Percentiles rank a stretch among this genome's conserved stretches.
Evolutionary conservation across 306 rosid species (phyloP).

Genomic region (Lathyrus aphaca): DNA sequence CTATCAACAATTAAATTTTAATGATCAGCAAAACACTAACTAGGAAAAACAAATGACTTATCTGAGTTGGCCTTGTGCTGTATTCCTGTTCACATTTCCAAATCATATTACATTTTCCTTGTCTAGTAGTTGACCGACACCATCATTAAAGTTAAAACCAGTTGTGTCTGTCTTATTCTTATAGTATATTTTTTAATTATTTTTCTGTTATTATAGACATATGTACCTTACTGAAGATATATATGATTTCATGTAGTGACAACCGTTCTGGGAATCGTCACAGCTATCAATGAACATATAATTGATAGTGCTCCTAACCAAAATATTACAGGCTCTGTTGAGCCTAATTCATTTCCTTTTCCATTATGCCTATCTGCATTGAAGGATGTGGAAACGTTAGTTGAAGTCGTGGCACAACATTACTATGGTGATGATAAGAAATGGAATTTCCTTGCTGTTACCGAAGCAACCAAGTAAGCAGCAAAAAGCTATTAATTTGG

Average conservation of each 20-base stretch:
- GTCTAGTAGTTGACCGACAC: not conserved
- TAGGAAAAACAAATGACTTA: not conserved
- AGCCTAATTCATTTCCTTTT: conserved; percentile 68
- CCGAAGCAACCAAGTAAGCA: conserved; percentile 87
- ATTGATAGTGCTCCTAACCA: conserved; percentile 63
- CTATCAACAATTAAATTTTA: conserved; percentile 6
- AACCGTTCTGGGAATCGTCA: conserved; percentile 75
- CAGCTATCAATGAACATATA: conserved; percentile 89
- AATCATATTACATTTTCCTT: not conserved
- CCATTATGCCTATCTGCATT: conserved; percentile 84
- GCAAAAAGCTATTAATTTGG: conserved; percentile 22
- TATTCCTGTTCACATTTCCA: conserved; percentile 2
- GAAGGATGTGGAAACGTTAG: conserved; percentile 87
- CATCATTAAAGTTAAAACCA: not conserved
- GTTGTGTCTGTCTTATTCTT: conserved; percentile 11
- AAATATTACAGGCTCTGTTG: conserved; percentile 47
- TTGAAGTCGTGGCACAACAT: conserved; percentile 89
- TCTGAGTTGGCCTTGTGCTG: not conserved
- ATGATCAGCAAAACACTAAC: conserved; percentile 5
- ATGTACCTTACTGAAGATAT: conserved; percentile 28
- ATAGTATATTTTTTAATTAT: not conserved
- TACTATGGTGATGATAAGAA: conserved; percentile 85
- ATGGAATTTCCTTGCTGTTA: conserved; percentile 92
- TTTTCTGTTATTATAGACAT: conserved; percentile 16
- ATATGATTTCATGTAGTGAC: conserved; percentile 68